phyloP scores from a whole-genome alignment of 2,329 filamentous ascomycete genomes.

The Colletotrichum caudatum region DNA sequence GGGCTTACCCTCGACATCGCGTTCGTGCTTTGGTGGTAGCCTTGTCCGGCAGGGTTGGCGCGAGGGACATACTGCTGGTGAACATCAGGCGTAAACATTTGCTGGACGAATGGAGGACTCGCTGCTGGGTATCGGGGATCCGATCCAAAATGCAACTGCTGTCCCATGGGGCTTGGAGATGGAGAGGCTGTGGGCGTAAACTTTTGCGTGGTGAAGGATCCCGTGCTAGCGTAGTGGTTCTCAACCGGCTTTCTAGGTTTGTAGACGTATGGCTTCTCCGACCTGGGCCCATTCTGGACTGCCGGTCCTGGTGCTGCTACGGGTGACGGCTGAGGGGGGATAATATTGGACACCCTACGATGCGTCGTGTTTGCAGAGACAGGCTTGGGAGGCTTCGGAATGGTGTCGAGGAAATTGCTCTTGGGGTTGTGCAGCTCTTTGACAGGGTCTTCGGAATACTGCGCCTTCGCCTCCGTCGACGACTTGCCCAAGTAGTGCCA shows the following conservation, averaged over 20 bases:
- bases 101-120: constrained; percentile 44
- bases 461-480: constrained; percentile 90
- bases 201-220: constrained; percentile 51
- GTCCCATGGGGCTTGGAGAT: constrained; percentile 46
- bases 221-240: constrained; percentile 43
- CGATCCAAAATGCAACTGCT: constrained; percentile 47
- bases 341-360: constrained; percentile 19
- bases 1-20: constrained; percentile 25
- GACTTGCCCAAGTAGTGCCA: constrained; percentile 90
- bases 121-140: constrained; percentile 47
- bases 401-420: constrained; percentile 79
- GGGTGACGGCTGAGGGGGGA: constrained; percentile 39
- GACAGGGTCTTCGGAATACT: constrained; percentile 84
- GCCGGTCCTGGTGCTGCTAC: constrained; percentile 11
- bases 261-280: constrained; percentile 65
- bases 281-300: constrained; percentile 42
- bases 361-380: constrained; percentile 48
- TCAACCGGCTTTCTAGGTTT: constrained; percentile 59
- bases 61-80: constrained; percentile 19
- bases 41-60: constrained; percentile 4
- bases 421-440: constrained; percentile 72
- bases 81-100: constrained; percentile 44
- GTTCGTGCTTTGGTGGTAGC: constrained; percentile 10
- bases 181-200: constrained; percentile 49
- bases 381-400: constrained; percentile 65